Base-by-base conservation (phyloP, 768 basidiomycete genomes). In the Pleurotus salmoneostramineus region DNA sequence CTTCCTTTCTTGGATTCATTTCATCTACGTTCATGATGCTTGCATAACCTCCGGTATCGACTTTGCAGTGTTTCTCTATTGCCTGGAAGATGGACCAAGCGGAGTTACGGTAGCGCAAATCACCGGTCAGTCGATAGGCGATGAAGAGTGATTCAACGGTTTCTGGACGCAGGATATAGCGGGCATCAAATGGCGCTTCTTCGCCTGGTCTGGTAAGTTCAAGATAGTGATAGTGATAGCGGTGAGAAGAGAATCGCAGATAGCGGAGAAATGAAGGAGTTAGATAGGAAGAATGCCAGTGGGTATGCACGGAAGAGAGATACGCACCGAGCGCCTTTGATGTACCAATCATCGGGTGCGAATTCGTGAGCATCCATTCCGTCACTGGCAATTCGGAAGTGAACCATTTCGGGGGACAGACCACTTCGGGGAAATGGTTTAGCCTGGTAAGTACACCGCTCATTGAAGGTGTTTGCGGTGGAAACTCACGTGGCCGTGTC, bases 121-220 rank as follows among this genome's bases (percentile, higher is more conserved):
- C 86, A 5, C 93, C 93, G 2, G 95, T 96, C 3, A 94, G 76
- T n/a, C 95, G 83, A 71, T 80, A 97, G 0, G 93, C 95, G 45
- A 94, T 75, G 78, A 98, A 96, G 42, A 97, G 83, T 0, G 92
- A 95, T 69, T 98, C 95, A 27, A 95, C 83, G 1, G 95, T 98
- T 75, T 98, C 95, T 2, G 95, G 95, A 5, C 92, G 85, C 6
- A 98, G 84, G 70, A 98, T 97, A 68, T 98, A 97, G 40, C 94
- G 84, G 8, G 93, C 93, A 63, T 96, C 94, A 61, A 94, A 87
- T 1, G 85, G 79, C 10, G 80, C 76, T 55, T 70, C 65, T 62
- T 71, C 76, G 15, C 71, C 77, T 4, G 67, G 66, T 5, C 75
- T 77, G 21, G 21, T 27, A 27, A 27, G 21, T 27, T 27, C 21